These are phyloP conservation scores for Elasticomyces elasticus DNA, from an alignment of 495 filamentous ascomycete genomes.

Conservation along the genomic window DNA sequence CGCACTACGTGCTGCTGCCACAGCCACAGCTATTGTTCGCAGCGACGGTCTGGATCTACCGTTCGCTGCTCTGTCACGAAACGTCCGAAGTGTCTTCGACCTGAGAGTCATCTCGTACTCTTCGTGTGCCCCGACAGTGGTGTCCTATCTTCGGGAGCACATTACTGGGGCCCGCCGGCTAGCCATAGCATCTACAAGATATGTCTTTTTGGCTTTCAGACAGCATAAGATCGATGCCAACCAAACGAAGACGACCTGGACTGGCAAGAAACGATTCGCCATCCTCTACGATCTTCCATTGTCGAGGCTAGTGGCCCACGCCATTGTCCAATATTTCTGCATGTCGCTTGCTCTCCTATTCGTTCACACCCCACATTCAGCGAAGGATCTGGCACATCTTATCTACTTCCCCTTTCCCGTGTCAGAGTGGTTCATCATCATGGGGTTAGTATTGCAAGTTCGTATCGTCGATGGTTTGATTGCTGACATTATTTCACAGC, in stretches of 20 bases:
- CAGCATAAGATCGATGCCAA: background rate
- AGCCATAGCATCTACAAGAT: background rate
- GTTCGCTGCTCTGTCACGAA: background rate
- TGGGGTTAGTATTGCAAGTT: constrained; percentile 1
- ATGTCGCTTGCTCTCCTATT: constrained; percentile 1
- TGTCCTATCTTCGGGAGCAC: background rate
- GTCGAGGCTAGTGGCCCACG: background rate
- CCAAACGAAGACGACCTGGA: background rate
- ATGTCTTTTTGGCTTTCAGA: constrained; percentile 1
- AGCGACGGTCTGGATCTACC: constrained; percentile 2
- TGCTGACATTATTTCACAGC: background rate
- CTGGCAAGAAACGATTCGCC: background rate
- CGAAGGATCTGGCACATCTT: background rate
- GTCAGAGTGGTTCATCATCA: constrained; percentile 5
- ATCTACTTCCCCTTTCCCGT: constrained; percentile 8
- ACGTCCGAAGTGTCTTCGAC: background rate
- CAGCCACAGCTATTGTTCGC: background rate
- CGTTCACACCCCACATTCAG: constrained; percentile 1
- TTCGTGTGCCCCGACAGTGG: background rate
- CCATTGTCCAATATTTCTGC: constrained; percentile 5
- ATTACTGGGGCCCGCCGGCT: background rate
- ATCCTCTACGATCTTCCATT: background rate
- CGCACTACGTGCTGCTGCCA: background rate
- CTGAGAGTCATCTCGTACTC: constrained; percentile 1
- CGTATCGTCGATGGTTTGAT: background rate